Evolutionary conservation across 257 asterid species (phyloP), one percentile per base, ranked within the genome.

Genomic region (Ophiorrhiza pumila): DNA sequence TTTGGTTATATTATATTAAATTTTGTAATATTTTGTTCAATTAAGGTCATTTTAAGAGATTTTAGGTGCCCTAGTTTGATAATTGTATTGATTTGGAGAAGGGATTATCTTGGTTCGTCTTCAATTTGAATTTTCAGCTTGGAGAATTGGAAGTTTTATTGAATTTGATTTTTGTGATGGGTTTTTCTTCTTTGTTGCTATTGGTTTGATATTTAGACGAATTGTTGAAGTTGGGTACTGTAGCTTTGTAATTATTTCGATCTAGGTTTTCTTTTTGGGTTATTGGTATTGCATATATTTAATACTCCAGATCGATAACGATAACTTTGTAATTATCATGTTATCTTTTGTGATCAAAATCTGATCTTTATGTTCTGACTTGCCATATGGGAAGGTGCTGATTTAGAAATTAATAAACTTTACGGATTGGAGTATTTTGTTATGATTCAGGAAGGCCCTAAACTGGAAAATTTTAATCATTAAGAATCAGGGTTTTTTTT

Each of bases 191-290:
- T 11, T 14, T 64, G 32, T 10, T 41, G 14, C 6, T 17, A 9
- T 53, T 1, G 25, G 8, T 10, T 32, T 14, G 45, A 22, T 20
- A 23, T 49, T 66, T 75, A 17, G 65, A 12, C 37, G 66, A 52
- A 34, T 73, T 62, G 15, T 20, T 79, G 45, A 52, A 66, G 58
- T 8, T 23, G 20, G 50, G 52, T 65, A 39, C 37, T 72, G 52
- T 32, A 14, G 69, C 65, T 25, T 59, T 15, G 61, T 58, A 18
- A 68, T 49, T 62, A 69, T 20, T 62, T 65, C 47, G 85, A 81
- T 81, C 85, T 81, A 74, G 77, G 74, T 57, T 65, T 49, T 60
- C 5, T 12, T 61, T 60, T 32, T 63, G 67, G 61, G 37, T 42
- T 27, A 20, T 56, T 71, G 68, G 58, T 66, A 39, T 71, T 71